Evolutionary conservation across 2,329 filamentous ascomycete species (phyloP), one percentile per base, ranked within the genome.

Genomic region (Colletotrichum ledebouriae): DNA sequence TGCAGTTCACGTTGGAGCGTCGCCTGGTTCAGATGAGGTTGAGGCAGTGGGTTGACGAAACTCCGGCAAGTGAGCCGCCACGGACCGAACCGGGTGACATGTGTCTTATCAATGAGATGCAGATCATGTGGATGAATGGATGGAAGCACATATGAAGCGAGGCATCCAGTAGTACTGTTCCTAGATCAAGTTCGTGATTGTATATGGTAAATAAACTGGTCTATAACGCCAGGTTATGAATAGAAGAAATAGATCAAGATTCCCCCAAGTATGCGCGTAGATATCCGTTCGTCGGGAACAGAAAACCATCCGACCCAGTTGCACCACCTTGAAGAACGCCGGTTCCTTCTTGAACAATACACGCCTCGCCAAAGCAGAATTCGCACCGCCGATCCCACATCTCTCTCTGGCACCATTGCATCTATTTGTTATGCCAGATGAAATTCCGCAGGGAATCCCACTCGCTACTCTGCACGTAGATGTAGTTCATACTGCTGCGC

Each of bases 401-500:
- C 25, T 37, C 50, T 7, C 4, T 5, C 33, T 4, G n/a, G 12
- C 10, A 15, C 33, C 42, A 4, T 5, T n/a, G 11, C 29, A 9
- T 61, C 67, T 64, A 90, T 76, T 89, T 89, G 73, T 98, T 98
- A 79, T 97, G 92, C 86, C 93, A 91, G 20, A 97, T 75, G 75
- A 98, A 89, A 73, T 91, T 98, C 78, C 91, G 84, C 77, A 97
- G 83, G 44, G 91, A 92, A 76, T 97, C 92, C 94, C 95, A 99
- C 67, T 92, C 86, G 76, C 98, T 92, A 71, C 92, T 94, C 79
- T 98, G 92, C 67, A 89, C 86, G 78, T 95, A 99, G 84, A 99
- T 97, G 77, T 99, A 99, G 74, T 89, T 93, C 96, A 99, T 99
- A 83, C 94, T 98, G 81, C 90, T 94, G 78, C 94, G 88, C 84